phyloP scores from a whole-genome alignment of 2,329 filamentous ascomycete genomes.

The Calonectria ilicicola region DNA sequence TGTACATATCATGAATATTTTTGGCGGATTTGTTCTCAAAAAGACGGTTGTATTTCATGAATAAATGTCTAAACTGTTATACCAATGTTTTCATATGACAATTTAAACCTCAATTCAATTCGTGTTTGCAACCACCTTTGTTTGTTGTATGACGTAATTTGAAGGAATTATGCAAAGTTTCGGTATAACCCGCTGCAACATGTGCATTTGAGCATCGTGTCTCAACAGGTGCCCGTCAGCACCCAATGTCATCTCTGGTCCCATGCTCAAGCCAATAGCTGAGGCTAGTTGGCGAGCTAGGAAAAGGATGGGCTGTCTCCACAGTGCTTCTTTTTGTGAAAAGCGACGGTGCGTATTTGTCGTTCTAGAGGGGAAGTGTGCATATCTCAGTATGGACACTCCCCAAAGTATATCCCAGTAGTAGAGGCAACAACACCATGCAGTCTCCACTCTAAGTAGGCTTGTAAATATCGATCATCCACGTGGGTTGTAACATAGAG shows the following conservation, averaged over 20 bases:
- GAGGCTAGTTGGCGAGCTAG: too few species aligned
- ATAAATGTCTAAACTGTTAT: background rate
- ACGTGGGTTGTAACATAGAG: too few species aligned
- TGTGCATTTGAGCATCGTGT: background rate
- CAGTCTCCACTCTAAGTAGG: background rate
- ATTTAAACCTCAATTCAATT: background rate
- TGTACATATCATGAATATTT: conserved; percentile 11
- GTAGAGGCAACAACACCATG: background rate
- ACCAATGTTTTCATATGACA: background rate
- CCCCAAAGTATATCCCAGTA: background rate
- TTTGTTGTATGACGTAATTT: background rate
- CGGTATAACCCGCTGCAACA: background rate
- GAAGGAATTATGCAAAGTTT: background rate
- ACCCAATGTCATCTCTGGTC: background rate
- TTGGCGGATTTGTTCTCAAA: background rate
- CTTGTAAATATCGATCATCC: too few species aligned
- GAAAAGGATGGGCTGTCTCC: too few species aligned
- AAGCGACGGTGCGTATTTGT: too few species aligned
- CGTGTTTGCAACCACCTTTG: background rate
- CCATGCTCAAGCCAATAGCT: too few species aligned
- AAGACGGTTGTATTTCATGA: background rate
- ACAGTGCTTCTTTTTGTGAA: too few species aligned
- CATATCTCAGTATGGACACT: too few species aligned
- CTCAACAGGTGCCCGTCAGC: background rate
- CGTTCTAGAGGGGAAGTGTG: too few species aligned